Percentiles rank a stretch among this genome's conserved stretches.
These are phyloP conservation scores for Neurospora sublineolata DNA, from an alignment of 495 filamentous ascomycete genomes.

Conservation along the genomic window DNA sequence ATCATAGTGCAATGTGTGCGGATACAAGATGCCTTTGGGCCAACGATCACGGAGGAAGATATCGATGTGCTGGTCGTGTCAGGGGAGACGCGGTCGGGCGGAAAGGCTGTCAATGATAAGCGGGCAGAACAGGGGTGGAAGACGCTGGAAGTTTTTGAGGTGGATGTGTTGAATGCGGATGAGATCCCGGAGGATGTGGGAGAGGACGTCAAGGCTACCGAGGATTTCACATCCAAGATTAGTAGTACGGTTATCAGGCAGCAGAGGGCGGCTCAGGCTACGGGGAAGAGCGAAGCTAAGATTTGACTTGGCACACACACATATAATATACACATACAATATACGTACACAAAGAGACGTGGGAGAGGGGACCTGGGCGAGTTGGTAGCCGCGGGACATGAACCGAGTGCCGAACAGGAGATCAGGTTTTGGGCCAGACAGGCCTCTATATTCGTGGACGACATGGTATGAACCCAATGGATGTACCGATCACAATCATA, in stretches of 20 bases:
- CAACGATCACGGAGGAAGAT: conserved; percentile 71
- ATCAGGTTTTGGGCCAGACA: not conserved
- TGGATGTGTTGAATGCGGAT: conserved; percentile 74
- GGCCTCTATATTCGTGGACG: not conserved
- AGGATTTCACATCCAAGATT: conserved; percentile 70
- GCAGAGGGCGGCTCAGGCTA: conserved; percentile 23
- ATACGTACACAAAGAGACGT: not conserved
- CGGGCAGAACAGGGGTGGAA: conserved; percentile 69
- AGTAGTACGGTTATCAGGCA: conserved; percentile 65
- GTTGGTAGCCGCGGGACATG: not conserved
- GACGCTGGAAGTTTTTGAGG: conserved; percentile 68
- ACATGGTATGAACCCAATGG: not conserved
- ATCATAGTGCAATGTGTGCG: conserved; percentile 60
- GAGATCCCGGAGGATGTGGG: conserved; percentile 37
- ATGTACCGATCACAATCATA: not conserved
- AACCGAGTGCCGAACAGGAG: not conserved
- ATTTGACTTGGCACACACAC: not conserved
- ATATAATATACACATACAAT: not conserved
- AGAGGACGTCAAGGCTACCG: conserved; percentile 19
- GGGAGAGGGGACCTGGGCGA: not conserved
- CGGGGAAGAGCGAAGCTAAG: not conserved
- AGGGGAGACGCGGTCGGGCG: conserved; percentile 77
- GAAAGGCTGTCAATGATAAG: conserved; percentile 70
- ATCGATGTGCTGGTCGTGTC: conserved; percentile 80
- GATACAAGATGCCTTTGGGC: conserved; percentile 82